phyloP scores from a whole-genome alignment of 768 basidiomycete species.

The Phlebiopsis gigantea region DNA sequence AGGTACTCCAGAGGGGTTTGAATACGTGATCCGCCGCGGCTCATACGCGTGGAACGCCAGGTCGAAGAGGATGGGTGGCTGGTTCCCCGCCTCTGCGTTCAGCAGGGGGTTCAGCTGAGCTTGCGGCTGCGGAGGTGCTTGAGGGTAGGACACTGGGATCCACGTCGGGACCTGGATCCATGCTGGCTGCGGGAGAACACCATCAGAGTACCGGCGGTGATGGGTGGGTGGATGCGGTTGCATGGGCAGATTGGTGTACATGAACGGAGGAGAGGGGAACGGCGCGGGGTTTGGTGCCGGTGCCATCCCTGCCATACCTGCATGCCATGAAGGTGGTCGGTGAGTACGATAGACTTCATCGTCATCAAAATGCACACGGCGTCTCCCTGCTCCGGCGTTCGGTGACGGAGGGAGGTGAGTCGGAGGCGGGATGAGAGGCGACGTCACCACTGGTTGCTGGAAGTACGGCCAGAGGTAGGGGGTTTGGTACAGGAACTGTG shows the following conservation, averaged over 20 bases:
- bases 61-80: constrained; percentile 48
- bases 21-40: constrained; percentile 37
- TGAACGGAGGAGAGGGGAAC: constrained; percentile 23
- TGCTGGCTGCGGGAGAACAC: constrained; percentile 17
- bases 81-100: constrained; percentile 42
- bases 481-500: neutral
- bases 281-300: constrained; percentile 20
- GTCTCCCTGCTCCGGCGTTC: constrained; percentile 9
- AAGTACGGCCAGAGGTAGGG: constrained; percentile 16
- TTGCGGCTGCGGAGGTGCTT: constrained; percentile 8
- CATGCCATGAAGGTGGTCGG: constrained; percentile 25
- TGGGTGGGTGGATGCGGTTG: constrained; percentile 8
- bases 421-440: constrained; percentile 13
- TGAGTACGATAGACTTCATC: constrained; percentile 3
- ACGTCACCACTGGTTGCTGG: constrained; percentile 9
- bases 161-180: constrained; percentile 17
- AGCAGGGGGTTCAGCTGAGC: constrained; percentile 44
- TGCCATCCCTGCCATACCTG: constrained; percentile 15
- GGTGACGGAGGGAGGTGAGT: constrained; percentile 10
- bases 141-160: constrained; percentile 13
- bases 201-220: constrained; percentile 21
- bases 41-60: constrained; percentile 42
- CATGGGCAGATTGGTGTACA: constrained; percentile 17
- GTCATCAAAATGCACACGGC: constrained; percentile 12
- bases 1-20: constrained; percentile 30